phyloP scores from a whole-genome alignment of 176 grass and related monocot species.

The Bolboschoenus planiculmis region DNA sequence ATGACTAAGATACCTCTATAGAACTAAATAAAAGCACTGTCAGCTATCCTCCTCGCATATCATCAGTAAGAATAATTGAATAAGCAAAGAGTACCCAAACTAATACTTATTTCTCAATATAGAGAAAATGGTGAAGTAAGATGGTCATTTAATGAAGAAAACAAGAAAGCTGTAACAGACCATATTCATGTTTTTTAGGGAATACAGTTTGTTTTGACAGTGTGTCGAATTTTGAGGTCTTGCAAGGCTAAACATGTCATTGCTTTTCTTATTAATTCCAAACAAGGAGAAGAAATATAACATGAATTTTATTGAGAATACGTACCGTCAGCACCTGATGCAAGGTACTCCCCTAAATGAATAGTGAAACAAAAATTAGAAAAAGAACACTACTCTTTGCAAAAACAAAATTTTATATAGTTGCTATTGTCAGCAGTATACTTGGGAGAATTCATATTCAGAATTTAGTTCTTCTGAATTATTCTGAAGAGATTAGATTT shows the following conservation, averaged over 20 bases:
- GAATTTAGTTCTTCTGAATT: not conserved
- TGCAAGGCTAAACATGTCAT: not conserved
- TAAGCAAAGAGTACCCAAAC: not conserved
- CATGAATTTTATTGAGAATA: not conserved
- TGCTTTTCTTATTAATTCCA: not conserved
- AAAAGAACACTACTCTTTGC: not conserved
- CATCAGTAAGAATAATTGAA: not conserved
- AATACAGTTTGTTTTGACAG: too few relatives aligned
- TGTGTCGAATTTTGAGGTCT: not conserved
- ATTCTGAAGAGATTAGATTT: not conserved
- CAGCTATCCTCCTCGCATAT: not conserved
- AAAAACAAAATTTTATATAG: not conserved
- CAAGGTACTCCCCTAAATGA: constrained; percentile 64
- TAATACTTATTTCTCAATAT: not conserved
- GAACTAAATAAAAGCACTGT: not conserved
- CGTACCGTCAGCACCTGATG: constrained; percentile 87
- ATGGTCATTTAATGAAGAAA: not conserved
- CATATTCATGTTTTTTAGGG: not conserved
- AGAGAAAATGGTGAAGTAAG: not conserved
- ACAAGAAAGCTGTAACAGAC: not conserved
- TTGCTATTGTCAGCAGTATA: not conserved
- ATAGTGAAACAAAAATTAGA: constrained; percentile 8
- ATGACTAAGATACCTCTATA: not conserved
- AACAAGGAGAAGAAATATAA: not conserved
- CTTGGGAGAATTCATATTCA: not conserved